Base-by-base conservation (phyloP, 768 basidiomycete species). In the Leccinum imitatum region DNA sequence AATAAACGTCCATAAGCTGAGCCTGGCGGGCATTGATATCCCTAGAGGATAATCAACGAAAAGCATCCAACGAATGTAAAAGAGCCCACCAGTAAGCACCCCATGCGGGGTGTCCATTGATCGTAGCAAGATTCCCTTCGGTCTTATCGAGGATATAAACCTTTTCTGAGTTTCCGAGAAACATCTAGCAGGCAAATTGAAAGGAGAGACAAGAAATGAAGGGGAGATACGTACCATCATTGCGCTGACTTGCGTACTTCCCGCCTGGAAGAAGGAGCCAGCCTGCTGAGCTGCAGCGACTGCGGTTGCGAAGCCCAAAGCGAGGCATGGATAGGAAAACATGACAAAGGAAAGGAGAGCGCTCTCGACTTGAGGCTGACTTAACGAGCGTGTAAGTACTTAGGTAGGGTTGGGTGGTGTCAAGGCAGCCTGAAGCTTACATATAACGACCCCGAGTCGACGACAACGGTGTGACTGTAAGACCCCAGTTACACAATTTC, bases 71-170 rank as follows among this genome's bases (percentile, higher is more conserved):
- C 3, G 17, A 35, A 31, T 17, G 53, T 1, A 15, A 37, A 21
- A 44, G 0, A 9, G 17, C 61, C 5, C 35, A 87, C 87, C 87
- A 92, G 17, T 87, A 84, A 0, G 87, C 71, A 21, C 84, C 91
- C 84, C 87, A 90, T 1, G 88, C 87, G 11, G 91, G 80, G 74
- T 91, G 91, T 1, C 83, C 84, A 59, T 82, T 78, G 61, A 93
- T 80, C 64, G 80, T 75, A 4, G 82, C 82, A 3, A 80, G 79
- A 69, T 95, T 94, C 33, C 84, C 84, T 70, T 94, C 91, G 1
- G 87, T 85, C 77, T 97, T 97, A 79, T 97, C 94, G n/a, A 95
- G 76, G 21, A 95, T 89, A 75, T 95, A 95, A 35, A 95, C 89
- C 71, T 86, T 91, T 65, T 91, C 78, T 7, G 82, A 77, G 63